A percentile compares a stretch with the other conserved stretches of the same genome.
These are phyloP conservation scores for Acer yangbiense DNA, from an alignment of 345 rosid species.

Conservation along the genomic window DNA sequence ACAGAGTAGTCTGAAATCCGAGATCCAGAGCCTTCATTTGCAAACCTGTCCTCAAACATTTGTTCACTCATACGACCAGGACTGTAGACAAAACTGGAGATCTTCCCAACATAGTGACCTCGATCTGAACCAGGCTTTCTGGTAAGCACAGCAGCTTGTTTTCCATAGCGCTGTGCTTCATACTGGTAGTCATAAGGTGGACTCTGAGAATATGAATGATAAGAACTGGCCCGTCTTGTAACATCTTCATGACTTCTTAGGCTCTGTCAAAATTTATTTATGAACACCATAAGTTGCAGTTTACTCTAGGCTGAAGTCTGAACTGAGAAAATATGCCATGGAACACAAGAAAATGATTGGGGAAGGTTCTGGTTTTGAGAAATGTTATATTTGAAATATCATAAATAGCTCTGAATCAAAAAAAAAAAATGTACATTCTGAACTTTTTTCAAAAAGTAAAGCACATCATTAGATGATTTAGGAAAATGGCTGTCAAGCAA, in stretches of 20 bases:
- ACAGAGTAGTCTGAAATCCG: slow-evolving; percentile 82
- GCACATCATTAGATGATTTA: not conserved
- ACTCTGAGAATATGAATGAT: slow-evolving; percentile 98
- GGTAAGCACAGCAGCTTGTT: slow-evolving; percentile 57
- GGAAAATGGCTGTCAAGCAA: not conserved
- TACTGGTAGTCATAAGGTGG: slow-evolving; percentile 98
- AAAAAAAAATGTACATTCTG: not conserved
- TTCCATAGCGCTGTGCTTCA: slow-evolving; percentile 87
- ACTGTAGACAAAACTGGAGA: slow-evolving; percentile 75
- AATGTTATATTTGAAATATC: not conserved
- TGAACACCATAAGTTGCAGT: slow-evolving; percentile 23
- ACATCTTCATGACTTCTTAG: slow-evolving; percentile 56
- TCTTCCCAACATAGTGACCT: slow-evolving; percentile 58
- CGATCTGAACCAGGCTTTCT: slow-evolving; percentile 95
- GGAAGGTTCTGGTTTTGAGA: not conserved
- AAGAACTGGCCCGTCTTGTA: slow-evolving; percentile 87
- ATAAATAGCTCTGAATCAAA: not conserved
- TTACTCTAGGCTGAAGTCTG: slow-evolving; percentile 20
- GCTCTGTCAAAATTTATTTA: slow-evolving; percentile 56
- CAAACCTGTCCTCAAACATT: slow-evolving; percentile 72
- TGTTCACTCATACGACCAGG: slow-evolving; percentile 71
- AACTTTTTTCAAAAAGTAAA: not conserved
- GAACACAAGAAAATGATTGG: slow-evolving; percentile 8
- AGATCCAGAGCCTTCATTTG: slow-evolving; percentile 81
- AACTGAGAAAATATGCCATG: slow-evolving; percentile 15